Evolutionary conservation across 306 rosid species (phyloP), one percentile per base, ranked within the genome.

Genomic region (Glycine tomentella): DNA sequence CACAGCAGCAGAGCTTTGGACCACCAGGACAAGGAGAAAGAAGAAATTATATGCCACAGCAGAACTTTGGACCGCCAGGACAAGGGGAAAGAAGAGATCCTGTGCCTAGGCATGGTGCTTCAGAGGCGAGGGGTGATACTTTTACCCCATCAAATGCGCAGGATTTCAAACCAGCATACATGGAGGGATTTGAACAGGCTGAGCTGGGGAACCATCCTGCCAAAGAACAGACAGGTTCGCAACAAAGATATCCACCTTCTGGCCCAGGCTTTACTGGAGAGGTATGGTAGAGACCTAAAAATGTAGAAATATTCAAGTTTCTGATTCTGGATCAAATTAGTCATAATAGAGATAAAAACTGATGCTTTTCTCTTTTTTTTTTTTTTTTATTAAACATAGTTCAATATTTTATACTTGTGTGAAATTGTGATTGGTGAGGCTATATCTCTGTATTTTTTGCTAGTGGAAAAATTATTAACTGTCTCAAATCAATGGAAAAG

Each of bases 91-190:
- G 84, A 77, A 82, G 87, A 76, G 89, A 80, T 61, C 75, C 79
- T 50, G 34, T 74, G 74, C 89, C 88, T 44, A 72, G 88, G 61
- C 75, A 78, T 7, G 92, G 75, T 62, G 57, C 72, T 25, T 80
- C 89, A 40, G 86, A 80, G 81, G 77, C 38, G 7, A 79, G 75
- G 51, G 67, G 80, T 72, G 84, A 77, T 67, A 59, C 72, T 75
- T 75, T 84, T 80, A 11, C 44, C 36, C 90, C 92, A 81, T 69
- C 92, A 46, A 69, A 86, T 83, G 89, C 75, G 81, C 84, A 82
- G n/a, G 87, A 78, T 64, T 88, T 82, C 77, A 90, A 89, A 74
- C 91, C 93, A 72, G 61, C 94, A 74, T 78, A 88, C 83, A 89
- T 86, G 85, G 82, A 84, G 13, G 89, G 84, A 34, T 88, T 83